phyloP scores from a whole-genome alignment of 257 asterid species.

The Gentiana straminea region DNA sequence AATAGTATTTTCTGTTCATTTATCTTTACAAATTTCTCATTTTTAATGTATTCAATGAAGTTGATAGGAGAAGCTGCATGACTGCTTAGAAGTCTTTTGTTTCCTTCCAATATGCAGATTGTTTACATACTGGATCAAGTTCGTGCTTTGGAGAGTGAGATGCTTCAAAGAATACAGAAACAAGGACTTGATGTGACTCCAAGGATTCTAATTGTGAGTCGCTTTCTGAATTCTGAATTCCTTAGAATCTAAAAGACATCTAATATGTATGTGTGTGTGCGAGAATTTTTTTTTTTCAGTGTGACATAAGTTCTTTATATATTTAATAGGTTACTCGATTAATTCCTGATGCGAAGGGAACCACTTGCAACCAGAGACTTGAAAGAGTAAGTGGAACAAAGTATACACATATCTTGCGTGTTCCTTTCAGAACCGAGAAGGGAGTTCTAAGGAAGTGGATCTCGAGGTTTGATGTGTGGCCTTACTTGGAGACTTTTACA shows the following conservation, averaged over 20 bases:
- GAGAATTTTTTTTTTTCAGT: not conserved
- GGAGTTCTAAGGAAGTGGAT: slow-evolving; percentile 90
- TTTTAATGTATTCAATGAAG: not conserved
- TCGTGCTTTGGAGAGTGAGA: slow-evolving; percentile 90
- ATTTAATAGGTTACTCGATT: slow-evolving; percentile 70
- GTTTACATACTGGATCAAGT: slow-evolving; percentile 98
- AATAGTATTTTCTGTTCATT: not conserved
- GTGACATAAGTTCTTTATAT: slow-evolving; percentile 4
- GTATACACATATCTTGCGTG: slow-evolving; percentile 76
- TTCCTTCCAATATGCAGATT: slow-evolving; percentile 33
- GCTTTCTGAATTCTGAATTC: not conserved
- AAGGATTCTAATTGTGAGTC: slow-evolving; percentile 63
- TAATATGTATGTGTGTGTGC: too few relatives aligned
- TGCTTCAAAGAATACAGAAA: slow-evolving; percentile 72
- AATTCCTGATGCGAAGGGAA: slow-evolving; percentile 95
- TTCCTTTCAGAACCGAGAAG: slow-evolving; percentile 74
- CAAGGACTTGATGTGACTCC: slow-evolving; percentile 83
- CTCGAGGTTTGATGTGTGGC: slow-evolving; percentile 98
- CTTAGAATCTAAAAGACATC: too few relatives aligned
- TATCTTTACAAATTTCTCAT: not conserved
- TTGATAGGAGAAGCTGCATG: not conserved
- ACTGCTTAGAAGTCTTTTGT: slow-evolving; percentile 4
- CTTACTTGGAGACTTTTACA: slow-evolving; percentile 81
- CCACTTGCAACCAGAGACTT: slow-evolving; percentile 87
- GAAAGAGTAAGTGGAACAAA: slow-evolving; percentile 82